A percentile compares a stretch with the other conserved stretches of the same genome.
Evolutionary conservation across 2,329 filamentous ascomycete genomes (phyloP).

Genomic region (Penicillium griseofulvum): DNA sequence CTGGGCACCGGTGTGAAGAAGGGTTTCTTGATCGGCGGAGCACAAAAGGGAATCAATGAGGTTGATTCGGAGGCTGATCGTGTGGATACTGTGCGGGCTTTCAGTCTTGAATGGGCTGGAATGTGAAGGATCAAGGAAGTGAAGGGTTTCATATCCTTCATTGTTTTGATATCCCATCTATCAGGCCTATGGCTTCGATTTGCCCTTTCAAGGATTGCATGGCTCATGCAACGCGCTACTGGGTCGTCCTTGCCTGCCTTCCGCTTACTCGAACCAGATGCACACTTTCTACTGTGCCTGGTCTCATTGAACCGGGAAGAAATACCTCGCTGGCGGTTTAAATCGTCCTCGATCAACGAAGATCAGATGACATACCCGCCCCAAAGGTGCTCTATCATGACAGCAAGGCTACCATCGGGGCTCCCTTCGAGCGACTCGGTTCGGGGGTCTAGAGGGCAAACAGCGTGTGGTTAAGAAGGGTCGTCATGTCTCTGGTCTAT

Average conservation of each 20-base stretch:
- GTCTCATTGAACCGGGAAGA: neutral
- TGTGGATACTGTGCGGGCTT: conserved; percentile 58
- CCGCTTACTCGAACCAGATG: neutral
- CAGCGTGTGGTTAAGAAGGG: neutral
- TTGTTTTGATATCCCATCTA: neutral
- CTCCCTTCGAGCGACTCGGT: neutral
- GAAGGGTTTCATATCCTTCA: neutral
- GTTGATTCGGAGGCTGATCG: conserved; percentile 34
- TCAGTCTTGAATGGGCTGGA: conserved; percentile 90
- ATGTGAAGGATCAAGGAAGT: conserved; percentile 58
- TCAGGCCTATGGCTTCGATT: neutral
- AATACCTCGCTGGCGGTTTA: neutral
- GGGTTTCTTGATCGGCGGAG: conserved; percentile 80
- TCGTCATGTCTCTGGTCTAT: neutral
- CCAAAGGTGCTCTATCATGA: neutral
- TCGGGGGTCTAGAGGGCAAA: neutral
- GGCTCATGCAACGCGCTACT: neutral
- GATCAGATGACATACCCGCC: neutral
- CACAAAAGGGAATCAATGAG: conserved; percentile 43
- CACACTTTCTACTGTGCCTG: neutral
- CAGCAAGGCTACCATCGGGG: no score
- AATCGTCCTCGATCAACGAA: neutral
- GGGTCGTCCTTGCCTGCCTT: neutral
- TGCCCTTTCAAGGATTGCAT: neutral
- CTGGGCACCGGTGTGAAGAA: conserved; percentile 96